A percentile compares a stretch with the other conserved stretches of the same genome.
Conservation (phyloP, 2,329 filamentous ascomycete species). For the Ramichloridium luteum region DNA sequence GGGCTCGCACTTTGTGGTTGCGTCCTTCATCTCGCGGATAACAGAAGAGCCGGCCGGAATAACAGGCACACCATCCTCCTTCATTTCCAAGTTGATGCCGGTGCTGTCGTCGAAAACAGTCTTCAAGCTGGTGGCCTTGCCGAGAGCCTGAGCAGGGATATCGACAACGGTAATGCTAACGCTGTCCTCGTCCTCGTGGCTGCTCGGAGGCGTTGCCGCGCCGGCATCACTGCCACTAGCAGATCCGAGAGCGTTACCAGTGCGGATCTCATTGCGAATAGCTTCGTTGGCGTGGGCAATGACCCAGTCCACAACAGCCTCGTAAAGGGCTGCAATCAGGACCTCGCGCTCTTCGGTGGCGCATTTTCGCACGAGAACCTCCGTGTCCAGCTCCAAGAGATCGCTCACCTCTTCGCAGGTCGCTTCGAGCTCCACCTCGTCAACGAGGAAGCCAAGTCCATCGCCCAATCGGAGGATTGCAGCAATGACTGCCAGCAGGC, state of each 20-base stretch:
- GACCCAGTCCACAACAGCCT: constrained; percentile 90
- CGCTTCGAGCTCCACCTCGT: constrained; percentile 72
- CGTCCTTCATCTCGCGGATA: constrained; percentile 73
- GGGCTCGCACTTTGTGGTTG: constrained; percentile 61
- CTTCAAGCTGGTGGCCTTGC: constrained; percentile 78
- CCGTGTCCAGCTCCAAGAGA: constrained; percentile 75
- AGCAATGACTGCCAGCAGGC: constrained; percentile 73
- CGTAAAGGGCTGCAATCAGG: constrained; percentile 77
- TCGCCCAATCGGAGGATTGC: constrained; percentile 87
- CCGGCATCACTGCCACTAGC: constrained; percentile 52
- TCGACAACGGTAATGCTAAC: constrained; percentile 84
- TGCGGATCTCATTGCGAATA: constrained; percentile 63
- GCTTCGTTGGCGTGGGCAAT: constrained; percentile 77
- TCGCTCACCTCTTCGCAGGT: constrained; percentile 83
- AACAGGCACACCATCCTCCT: constrained; percentile 79
- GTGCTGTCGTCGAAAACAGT: constrained; percentile 85
- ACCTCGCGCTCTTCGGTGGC: constrained; percentile 73
- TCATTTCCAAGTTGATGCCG: constrained; percentile 96
- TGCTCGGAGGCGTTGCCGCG: constrained; percentile 51
- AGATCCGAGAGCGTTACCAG: constrained; percentile 52
- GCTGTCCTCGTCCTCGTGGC: constrained; percentile 59
- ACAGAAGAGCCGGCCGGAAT: constrained; percentile 65
- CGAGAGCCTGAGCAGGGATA: constrained; percentile 64
- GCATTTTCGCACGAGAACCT: constrained; percentile 65
- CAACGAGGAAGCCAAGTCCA: constrained; percentile 70